Evolutionary conservation across 208 protist genomes (phyloP).

Genomic region (Trypanosoma vivax): DNA sequence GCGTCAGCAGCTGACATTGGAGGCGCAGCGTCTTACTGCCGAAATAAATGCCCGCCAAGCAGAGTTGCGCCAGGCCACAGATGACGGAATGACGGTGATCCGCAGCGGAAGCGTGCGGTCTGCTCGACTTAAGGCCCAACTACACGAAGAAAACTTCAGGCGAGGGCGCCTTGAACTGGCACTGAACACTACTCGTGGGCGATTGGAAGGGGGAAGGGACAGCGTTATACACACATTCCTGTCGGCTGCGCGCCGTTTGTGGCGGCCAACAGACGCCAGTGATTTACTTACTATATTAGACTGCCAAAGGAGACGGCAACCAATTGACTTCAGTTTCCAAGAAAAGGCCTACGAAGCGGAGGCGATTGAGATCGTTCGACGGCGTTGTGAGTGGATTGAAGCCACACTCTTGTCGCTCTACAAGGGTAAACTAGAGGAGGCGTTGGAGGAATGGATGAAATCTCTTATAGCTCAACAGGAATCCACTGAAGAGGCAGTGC

Average conservation of each 20-base stretch:
- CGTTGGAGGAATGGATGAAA: constrained; percentile 40
- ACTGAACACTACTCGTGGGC: constrained; percentile 5
- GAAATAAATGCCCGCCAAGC: constrained; percentile 41
- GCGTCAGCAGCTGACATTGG: constrained; percentile 44
- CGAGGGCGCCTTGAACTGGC: constrained; percentile 13
- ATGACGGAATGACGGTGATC: constrained; percentile 33
- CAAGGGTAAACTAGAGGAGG: constrained; percentile 21
- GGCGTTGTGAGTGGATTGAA: constrained; percentile 39
- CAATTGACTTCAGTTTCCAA: constrained; percentile 23
- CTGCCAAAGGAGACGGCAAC: constrained; percentile 2
- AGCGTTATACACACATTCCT: constrained; percentile 12
- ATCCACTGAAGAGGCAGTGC: constrained; percentile 25
- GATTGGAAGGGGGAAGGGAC: constrained; percentile 25
- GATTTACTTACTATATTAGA: constrained; percentile 15
- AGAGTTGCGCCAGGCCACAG: constrained; percentile 47
- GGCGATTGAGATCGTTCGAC: constrained; percentile 7
- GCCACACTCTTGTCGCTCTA: constrained; percentile 39
- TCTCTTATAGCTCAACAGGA: constrained; percentile 29
- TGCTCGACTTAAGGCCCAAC: constrained; percentile 19
- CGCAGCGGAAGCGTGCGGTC: constrained; percentile 24
- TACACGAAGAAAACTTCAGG: constrained; percentile 19
- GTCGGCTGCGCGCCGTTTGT: constrained; percentile 6
- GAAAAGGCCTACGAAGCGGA: constrained; percentile 12
- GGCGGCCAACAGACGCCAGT: constrained; percentile 2
- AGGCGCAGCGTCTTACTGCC: constrained; percentile 41